Evolutionary conservation across 2,329 filamentous ascomycete genomes (phyloP), one percentile per base, ranked within the genome.

Genomic region (Colletotrichum simmondsii): DNA sequence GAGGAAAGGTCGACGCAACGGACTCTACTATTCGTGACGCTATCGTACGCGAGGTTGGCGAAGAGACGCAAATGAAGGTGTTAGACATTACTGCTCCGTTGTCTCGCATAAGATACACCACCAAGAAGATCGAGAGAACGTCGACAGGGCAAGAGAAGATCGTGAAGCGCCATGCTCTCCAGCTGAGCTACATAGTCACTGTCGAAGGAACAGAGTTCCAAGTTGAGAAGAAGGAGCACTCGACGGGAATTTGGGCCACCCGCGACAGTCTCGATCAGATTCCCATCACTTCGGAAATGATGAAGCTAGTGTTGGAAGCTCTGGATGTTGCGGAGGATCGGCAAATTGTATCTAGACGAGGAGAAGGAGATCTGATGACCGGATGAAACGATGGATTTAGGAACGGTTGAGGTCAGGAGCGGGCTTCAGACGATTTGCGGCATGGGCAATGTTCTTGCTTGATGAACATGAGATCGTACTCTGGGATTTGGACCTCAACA

Each of bases 21-120:
- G 60, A 68, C 4, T 2, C 24, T 3, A 28, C 11, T 14, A n/a
- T 74, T 5, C 16, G 46, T 14, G 30, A 62, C 28, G 56, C 68
- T 11, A 14, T 68, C 24, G 19, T 65, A 19, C 53, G 68, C 10
- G 64, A 68, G 7, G 64, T 72, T 16, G 37, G 4, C 22, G 60
- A 72, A 35, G 54, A 71, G 54, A 74, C 57, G 2, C 14, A 64
- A 64, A 14, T 66, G 14, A 28, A 4, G 16, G 68, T 61, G 5
- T 14, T 19, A 1, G 32, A 56, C 2, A 14, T 60, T 4, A 16
- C 4, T 5, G 2, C 42, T 8, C 14, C 28, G 7, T 26, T 65
- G 5, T n/a, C 60, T 1, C 19, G 3, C 24, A 65, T 60, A 2
- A 2, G 2, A 3, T 65, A 65, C 35, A 46, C 54, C 54, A 65